Conservation (phyloP, 257 asterid genomes). For the Verbascum thapsus region DNA sequence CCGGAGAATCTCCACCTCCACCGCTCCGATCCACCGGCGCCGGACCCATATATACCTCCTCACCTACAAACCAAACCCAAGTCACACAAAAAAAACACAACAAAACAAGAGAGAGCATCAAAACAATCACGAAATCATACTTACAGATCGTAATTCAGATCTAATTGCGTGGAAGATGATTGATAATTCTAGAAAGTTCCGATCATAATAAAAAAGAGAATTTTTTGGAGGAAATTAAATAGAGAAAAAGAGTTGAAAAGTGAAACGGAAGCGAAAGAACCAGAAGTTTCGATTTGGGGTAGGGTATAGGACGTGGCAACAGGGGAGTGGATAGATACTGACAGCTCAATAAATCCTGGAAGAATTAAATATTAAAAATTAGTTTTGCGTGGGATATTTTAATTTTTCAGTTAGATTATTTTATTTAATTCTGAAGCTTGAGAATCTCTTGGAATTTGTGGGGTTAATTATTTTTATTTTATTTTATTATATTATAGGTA, state of each 20-base stretch:
- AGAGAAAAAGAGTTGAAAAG: constrained; percentile 3
- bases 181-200: constrained; percentile 74
- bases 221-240: too few relatives aligned
- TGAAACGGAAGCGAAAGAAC: constrained; percentile 35
- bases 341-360: constrained; percentile 34
- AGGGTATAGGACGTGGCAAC: constrained; percentile 38
- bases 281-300: constrained; percentile 53
- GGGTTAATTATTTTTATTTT: too few relatives aligned
- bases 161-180: too few relatives aligned
- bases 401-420: not conserved
- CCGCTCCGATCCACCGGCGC: constrained; percentile 56
- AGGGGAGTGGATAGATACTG: constrained; percentile 13
- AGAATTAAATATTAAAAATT: not conserved
- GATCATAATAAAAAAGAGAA: constrained; percentile 1
- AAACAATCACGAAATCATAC: too few relatives aligned
- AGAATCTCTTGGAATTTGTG: too few relatives aligned
- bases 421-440: not conserved
- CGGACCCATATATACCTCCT: too few relatives aligned
- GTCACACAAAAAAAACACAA: too few relatives aligned
- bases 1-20: constrained; percentile 49
- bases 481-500: too few relatives aligned
- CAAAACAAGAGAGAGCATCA: too few relatives aligned
- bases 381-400: constrained; percentile 22
- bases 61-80: too few relatives aligned
- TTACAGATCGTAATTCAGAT: too few relatives aligned